Conservation (phyloP, 352 stramenopile species). For the Pythium aquatile region DNA sequence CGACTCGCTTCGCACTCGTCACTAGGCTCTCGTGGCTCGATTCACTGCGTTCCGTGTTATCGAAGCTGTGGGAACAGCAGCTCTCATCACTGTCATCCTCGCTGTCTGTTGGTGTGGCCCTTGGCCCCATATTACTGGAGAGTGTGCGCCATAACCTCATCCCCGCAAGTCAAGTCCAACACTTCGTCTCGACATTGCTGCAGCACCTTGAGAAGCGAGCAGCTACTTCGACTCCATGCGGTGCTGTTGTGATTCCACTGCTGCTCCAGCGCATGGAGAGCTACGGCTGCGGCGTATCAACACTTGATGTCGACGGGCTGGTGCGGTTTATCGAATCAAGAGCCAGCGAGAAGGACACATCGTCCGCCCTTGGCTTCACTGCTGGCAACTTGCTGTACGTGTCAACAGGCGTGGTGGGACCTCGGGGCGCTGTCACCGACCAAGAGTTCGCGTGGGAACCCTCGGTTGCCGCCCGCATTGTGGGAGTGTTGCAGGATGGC, state of each 20-base stretch:
- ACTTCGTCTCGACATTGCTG: conserved; percentile 12
- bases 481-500: neutral
- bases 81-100: neutral
- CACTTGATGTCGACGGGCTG: neutral
- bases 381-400: conserved; percentile 12
- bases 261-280: conserved; percentile 3
- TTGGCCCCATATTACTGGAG: conserved; percentile 11
- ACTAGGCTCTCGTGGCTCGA: conserved; percentile 38
- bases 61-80: conserved; percentile 6
- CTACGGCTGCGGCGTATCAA: neutral
- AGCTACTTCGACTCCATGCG: neutral
- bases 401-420: neutral
- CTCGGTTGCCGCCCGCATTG: neutral
- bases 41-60: conserved; percentile 37
- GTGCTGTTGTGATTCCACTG: conserved; percentile 2
- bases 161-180: neutral
- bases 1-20: neutral
- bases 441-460: conserved; percentile 13
- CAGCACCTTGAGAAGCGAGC: neutral
- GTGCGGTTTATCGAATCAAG: neutral
- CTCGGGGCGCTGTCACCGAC: neutral
- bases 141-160: conserved; percentile 12
- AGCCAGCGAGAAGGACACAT: neutral
- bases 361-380: neutral
- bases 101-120: conserved; percentile 5